Percentiles rank a stretch among this genome's conserved stretches.
These are phyloP conservation scores for Alloascoidea hylecoeti DNA, from an alignment of 805 yeast genomes.

Conservation along the genomic window DNA sequence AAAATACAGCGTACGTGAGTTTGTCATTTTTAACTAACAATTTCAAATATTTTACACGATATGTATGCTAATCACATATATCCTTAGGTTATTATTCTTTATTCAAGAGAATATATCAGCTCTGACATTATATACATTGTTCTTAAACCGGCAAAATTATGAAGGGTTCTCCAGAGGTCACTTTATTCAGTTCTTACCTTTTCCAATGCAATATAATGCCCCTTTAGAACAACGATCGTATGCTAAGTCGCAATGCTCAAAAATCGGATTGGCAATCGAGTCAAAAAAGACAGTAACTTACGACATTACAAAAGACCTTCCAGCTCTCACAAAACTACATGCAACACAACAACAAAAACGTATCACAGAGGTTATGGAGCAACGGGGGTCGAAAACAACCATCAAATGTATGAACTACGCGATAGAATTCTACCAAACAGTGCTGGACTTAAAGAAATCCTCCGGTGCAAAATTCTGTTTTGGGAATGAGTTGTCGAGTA, in stretches of 20 bases:
- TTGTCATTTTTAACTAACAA: neutral
- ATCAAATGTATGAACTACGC: slow-evolving; percentile 1
- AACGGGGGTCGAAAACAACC: neutral
- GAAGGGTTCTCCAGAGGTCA: slow-evolving; percentile 1
- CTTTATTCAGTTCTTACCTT: neutral
- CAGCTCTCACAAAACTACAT: neutral
- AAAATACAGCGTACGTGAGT: neutral
- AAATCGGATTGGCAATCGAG: neutral
- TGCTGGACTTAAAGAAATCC: neutral
- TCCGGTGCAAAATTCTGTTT: neutral
- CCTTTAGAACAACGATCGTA: neutral
- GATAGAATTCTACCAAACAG: slow-evolving; percentile 1
- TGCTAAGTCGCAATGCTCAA: neutral
- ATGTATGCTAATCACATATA: neutral
- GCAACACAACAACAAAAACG: slow-evolving; percentile 1
- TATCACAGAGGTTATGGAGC: neutral
- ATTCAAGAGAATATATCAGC: neutral
- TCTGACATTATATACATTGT: neutral
- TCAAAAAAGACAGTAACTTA: neutral
- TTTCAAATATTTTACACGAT: no score
- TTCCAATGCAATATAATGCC: slow-evolving; percentile 3
- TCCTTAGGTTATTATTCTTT: neutral
- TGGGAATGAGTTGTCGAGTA: neutral
- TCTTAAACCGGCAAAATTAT: slow-evolving; percentile 1
- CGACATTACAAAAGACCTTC: neutral